These are phyloP conservation scores for Dichomitus squalens DNA, from an alignment of 1,284 basidiomycete genomes.

Conservation along the genomic window DNA sequence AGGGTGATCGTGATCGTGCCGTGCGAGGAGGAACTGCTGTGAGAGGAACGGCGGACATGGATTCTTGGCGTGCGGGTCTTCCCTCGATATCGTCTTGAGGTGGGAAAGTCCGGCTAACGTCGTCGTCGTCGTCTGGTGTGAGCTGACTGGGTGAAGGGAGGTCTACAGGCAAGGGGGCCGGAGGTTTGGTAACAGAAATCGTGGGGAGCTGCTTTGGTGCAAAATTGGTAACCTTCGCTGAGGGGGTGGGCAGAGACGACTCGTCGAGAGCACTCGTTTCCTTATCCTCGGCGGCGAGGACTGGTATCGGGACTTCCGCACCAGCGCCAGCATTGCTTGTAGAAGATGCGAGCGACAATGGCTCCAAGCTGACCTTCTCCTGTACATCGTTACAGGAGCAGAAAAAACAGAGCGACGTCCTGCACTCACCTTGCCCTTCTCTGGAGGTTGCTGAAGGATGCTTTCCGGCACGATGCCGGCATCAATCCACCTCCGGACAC, in stretches of 20 bases:
- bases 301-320: constrained; percentile 42
- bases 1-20: constrained; percentile 15
- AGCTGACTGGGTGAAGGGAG: constrained; percentile 68
- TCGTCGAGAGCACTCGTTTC: constrained; percentile 23
- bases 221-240: constrained; percentile 28
- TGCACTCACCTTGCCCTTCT: constrained; percentile 52
- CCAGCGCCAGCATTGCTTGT: constrained; percentile 23
- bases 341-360: constrained; percentile 22
- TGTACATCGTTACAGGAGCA: constrained; percentile 3
- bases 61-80: constrained; percentile 9
- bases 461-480: constrained; percentile 63
- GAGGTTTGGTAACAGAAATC: constrained; percentile 69
- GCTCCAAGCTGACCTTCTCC: constrained; percentile 32
- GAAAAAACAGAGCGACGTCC: background rate
- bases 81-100: constrained; percentile 39
- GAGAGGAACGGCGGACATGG: constrained; percentile 12
- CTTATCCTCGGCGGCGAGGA: constrained; percentile 30
- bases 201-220: constrained; percentile 42
- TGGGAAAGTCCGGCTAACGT: constrained; percentile 47
- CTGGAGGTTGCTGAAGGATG: constrained; percentile 36
- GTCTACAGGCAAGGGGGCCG: constrained; percentile 63
- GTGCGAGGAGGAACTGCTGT: constrained; percentile 18
- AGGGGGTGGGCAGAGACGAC: constrained; percentile 24
- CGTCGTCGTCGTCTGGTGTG: constrained; percentile 39
- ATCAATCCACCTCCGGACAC: constrained; percentile 83